Base-by-base conservation (phyloP, 768 basidiomycete species). In the Crepidotus variabilis region DNA sequence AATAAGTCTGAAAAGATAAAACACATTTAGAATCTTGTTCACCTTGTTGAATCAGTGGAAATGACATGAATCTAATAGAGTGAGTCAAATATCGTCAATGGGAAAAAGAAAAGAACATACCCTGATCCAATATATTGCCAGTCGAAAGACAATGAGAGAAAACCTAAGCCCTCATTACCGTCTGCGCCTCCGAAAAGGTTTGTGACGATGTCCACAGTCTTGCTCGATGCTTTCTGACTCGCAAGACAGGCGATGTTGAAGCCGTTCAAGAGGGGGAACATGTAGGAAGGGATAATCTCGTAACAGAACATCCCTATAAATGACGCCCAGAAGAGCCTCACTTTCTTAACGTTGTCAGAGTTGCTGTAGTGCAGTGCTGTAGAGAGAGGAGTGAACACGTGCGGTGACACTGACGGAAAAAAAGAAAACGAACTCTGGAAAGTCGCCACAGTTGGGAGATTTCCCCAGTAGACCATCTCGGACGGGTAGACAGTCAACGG, bases 131-230 rank as follows among this genome's bases (percentile, higher is more conserved):
- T 82, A 60, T 84, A 84, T 57, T 85, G 82, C 84, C 84, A 89
- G 61, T 88, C 87, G 47, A 88, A 78, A n/a, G 82, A 81, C 43
- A 88, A 56, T 33, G 79, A 81, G 39, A 83, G 54, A 18, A 88
- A 62, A 0, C 87, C 86, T 39, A 88, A 72, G 0, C 86, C 87
- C 66, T 89, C 86, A 61, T 88, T 89, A 24, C 78, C 85, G 34
- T 81, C 75, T 2, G 80, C 71, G 5, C 88, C 88, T 24, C 88
- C 88, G 57, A 89, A 88, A 0, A 89, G 61, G 52, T 84, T 81
- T 2, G 84, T 86, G 62, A 86, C 77, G 14, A 80, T 64, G 57
- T 82, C 69, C 24, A 74, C 69, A 5, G 79, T 73, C 6, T 61
- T 72, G 45, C 75, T 67, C 2, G 77, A 71, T 0, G 75, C 73